Evolutionary conservation across 2,329 filamentous ascomycete species (phyloP), one percentile per base, ranked within the genome.

Genomic region (Hypoxylon rubiginosum): DNA sequence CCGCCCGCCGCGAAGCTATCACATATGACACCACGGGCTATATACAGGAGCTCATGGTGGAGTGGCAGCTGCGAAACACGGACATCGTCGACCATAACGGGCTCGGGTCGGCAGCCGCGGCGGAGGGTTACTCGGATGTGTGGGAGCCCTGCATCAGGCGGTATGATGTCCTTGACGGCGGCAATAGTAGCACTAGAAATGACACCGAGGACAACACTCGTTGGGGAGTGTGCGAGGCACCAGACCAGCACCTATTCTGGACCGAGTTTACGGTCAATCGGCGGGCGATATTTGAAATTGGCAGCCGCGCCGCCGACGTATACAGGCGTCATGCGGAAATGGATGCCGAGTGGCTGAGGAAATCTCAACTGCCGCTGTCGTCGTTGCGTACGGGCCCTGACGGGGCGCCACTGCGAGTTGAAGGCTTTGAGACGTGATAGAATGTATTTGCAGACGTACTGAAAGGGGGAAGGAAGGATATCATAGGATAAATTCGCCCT

Each of bases 231-330:
- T 88, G 86, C 70, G 74, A 80, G 2, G 71, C 74, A 2, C 83
- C 83, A 1, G 75, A 82, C 13, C 77, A 82, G 11, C 83, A 85
- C 64, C 76, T 89, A 2, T 88, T 87, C 73, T 84, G 82, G 74
- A 84, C 85, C 52, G 77, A 79, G 0, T 86, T 86, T 45, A 83
- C 79, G 0, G 75, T 88, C 3, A 78, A 78, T 13, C 67, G 69
- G 41, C 73, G 75, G 21, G 81, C 78, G 15, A 79, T 82, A 3
- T 58, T 69, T 11, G 71, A 71, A 45, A 71, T 81, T 21, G 79
- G 78, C 2, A 70, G 64, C 32, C 72, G 73, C 6, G 70, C 78
- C 2, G 76, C 71, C 6, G 65, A 69, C 15, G 39, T 67, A 5
- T 64, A 73, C 39, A 64, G 66, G 8, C 66, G 65, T 4, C 70